Evolutionary conservation across 2,329 filamentous ascomycete species (phyloP).

Genomic region (Ophiostoma pallidulum): DNA sequence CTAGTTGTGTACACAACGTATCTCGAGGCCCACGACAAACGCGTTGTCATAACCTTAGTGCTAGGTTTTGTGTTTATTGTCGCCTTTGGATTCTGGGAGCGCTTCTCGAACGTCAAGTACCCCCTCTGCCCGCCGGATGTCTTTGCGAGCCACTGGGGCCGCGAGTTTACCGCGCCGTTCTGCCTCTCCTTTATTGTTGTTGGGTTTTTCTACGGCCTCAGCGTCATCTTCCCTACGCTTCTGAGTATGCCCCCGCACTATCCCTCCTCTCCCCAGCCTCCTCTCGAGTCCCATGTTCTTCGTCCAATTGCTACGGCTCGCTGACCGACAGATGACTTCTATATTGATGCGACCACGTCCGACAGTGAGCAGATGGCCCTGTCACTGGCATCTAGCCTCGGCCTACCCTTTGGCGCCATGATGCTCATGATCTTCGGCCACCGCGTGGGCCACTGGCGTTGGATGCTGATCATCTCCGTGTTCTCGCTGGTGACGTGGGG

Average conservation of each 20-base stretch:
- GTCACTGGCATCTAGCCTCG: slow-evolving; percentile 34
- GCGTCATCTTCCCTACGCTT: slow-evolving; percentile 33
- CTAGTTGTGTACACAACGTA: slow-evolving; percentile 29
- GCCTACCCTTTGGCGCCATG: slow-evolving; percentile 32
- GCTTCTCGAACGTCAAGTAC: slow-evolving; percentile 26
- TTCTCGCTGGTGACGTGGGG: slow-evolving; percentile 37
- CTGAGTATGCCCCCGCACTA: too few relatives aligned
- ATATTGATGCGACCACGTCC: slow-evolving; percentile 2
- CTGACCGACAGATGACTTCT: slow-evolving; percentile 17
- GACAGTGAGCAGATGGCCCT: slow-evolving; percentile 16
- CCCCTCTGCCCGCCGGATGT: slow-evolving; percentile 33
- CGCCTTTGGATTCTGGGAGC: slow-evolving; percentile 30
- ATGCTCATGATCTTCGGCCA: slow-evolving; percentile 30
- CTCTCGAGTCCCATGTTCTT: too few relatives aligned
- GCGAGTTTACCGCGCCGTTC: slow-evolving; percentile 17
- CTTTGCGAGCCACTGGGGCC: slow-evolving; percentile 33
- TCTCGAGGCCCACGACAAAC: slow-evolving; percentile 25
- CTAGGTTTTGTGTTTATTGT: slow-evolving; percentile 26
- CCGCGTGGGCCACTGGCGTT: slow-evolving; percentile 34
- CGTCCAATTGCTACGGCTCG: too few relatives aligned
- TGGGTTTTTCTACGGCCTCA: slow-evolving; percentile 11
- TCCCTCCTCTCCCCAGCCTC: too few relatives aligned
- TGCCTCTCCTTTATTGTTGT: slow-evolving; percentile 4
- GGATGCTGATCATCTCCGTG: slow-evolving; percentile 33
- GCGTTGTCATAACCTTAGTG: slow-evolving; percentile 27